Evolutionary conservation across 1,284 basidiomycete genomes (phyloP).

Genomic region (Wolfiporia cocos): DNA sequence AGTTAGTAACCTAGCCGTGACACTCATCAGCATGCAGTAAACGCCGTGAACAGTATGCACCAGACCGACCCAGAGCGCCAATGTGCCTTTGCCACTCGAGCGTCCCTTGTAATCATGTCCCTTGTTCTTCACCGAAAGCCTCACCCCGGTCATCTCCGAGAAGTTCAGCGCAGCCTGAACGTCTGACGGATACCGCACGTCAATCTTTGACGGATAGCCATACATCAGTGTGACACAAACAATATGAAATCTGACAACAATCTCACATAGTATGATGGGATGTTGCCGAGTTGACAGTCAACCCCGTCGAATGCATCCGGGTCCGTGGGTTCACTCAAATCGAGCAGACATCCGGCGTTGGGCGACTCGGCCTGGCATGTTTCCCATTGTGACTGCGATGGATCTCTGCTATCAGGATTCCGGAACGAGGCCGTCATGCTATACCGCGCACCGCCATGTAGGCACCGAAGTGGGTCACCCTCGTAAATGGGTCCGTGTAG

Average conservation of each 20-base stretch:
- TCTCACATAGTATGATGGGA: constrained; percentile 27
- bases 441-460: constrained; percentile 25
- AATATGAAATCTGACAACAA: neutral
- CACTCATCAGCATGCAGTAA: too few relatives aligned
- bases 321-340: constrained; percentile 19
- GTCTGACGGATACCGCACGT: constrained; percentile 23
- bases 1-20: constrained; percentile 19
- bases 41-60: too few relatives aligned
- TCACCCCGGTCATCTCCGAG: constrained; percentile 26
- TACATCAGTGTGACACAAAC: too few relatives aligned
- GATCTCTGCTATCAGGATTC: too few relatives aligned
- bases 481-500: constrained; percentile 23
- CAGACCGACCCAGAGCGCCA: constrained; percentile 29
- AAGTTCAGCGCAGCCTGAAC: constrained; percentile 29
- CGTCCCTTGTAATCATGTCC: constrained; percentile 37
- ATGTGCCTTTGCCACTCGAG: constrained; percentile 25
- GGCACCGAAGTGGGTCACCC: constrained; percentile 22
- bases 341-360: constrained; percentile 22
- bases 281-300: constrained; percentile 24
- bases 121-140: constrained; percentile 34
- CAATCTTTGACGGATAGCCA: too few relatives aligned
- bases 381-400: constrained; percentile 27
- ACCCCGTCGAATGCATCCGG: constrained; percentile 18
- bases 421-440: too few relatives aligned
- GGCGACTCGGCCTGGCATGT: constrained; percentile 21